Percentiles rank a stretch among this genome's conserved stretches.
phyloP scores from a whole-genome alignment of 441 rosid species.

The Pelargonium fulgidum region DNA sequence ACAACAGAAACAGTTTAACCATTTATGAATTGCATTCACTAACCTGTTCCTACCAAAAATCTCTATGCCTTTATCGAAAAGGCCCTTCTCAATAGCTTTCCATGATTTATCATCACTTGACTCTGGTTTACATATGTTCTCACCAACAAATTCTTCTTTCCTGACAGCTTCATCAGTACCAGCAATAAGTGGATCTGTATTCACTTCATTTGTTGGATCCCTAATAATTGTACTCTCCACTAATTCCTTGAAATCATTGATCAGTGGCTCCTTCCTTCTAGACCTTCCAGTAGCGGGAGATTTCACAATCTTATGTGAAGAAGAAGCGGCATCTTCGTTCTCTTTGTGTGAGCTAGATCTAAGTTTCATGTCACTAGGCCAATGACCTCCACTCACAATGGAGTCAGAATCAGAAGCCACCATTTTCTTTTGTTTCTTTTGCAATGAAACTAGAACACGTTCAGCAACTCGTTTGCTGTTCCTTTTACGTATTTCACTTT shows the following conservation, averaged over 20 bases:
- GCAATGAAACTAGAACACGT: constrained; percentile 61
- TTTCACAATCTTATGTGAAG: constrained; percentile 63
- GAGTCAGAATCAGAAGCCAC: constrained; percentile 69
- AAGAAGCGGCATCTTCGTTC: constrained; percentile 69
- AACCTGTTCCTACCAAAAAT: constrained; percentile 94
- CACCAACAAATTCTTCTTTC: constrained; percentile 65
- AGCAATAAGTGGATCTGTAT: constrained; percentile 35
- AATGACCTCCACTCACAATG: constrained; percentile 50
- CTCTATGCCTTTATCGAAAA: constrained; percentile 84
- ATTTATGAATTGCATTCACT: constrained; percentile 21
- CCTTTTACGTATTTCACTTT: constrained; percentile 57
- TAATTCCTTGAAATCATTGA: constrained; percentile 22
- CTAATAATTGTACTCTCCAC: constrained; percentile 33
- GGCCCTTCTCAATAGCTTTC: constrained; percentile 84
- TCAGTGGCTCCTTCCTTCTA: constrained; percentile 47
- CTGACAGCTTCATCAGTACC: constrained; percentile 43
- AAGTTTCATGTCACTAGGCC: constrained; percentile 42
- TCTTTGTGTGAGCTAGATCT: constrained; percentile 50
- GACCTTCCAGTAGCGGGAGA: constrained; percentile 41
- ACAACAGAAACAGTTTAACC: not conserved
- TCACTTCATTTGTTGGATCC: constrained; percentile 36
- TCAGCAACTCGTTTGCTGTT: constrained; percentile 90
- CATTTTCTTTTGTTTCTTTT: constrained; percentile 76
- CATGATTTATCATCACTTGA: constrained; percentile 48
- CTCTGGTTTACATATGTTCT: constrained; percentile 47